Evolutionary conservation across 2,329 filamentous ascomycete genomes (phyloP), one percentile per base, ranked within the genome.

Genomic region (Pseudogymnoascus sp.): DNA sequence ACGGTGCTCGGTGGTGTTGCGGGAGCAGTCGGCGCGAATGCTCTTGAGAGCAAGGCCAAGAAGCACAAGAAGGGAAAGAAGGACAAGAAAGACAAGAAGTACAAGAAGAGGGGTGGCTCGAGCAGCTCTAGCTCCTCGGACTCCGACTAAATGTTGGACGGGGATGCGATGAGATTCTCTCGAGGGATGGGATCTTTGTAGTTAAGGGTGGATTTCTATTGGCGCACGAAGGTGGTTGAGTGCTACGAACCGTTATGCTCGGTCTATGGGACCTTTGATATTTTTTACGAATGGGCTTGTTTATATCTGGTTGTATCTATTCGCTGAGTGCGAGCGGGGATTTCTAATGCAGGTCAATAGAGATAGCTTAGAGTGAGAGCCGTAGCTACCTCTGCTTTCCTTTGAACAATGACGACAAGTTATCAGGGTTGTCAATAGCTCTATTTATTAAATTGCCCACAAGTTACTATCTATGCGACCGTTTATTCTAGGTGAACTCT

Each of bases 11-110:
- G 82, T 0, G 74, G 78, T 6, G 76, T 83, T 1, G 80, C 78
- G 10, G 83, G 83, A 23, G 82, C 81, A 0, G 75, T 84, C 11
- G 80, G 78, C 2, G 83, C 83, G 6, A 84, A 84, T 66, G 72
- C 78, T 16, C 69, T 83, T 38, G 79, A 80, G 69, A 68, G 77
- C 61, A 78, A 79, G 62, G 41, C 77, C 6, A 72, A 77, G 70
- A 71, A 72, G 16, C 63, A 72, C 10, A 72, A 75, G 66, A 69
- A 72, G 41, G 68, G 70, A 52, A 67, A 72, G 63, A 64, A 70
- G 59, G 64, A 65, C 37, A 66, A 68, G 35, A 61, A 67, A 11
- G 52, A 63, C 10, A 62, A 64, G 63, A 67, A 68, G 16, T 45
- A 69, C 41, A 61, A 62, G 60, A 61, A 49, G 21, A 61, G 39